Conservation (phyloP, 2,329 filamentous ascomycete species). For the Cladosporium sp. region DNA sequence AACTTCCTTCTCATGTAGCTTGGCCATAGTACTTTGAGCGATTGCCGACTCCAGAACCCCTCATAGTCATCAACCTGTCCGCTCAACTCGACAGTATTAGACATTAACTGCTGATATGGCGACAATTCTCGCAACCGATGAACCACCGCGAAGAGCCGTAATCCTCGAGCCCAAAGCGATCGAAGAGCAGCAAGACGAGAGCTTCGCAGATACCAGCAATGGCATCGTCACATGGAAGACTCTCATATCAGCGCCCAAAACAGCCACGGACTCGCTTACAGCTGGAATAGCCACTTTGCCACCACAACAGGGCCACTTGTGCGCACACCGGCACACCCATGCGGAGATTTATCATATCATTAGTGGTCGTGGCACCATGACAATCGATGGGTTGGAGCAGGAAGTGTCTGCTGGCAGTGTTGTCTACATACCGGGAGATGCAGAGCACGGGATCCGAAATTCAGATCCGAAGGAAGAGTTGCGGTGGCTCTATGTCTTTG, state of each 20-base stretch:
- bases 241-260: conserved; percentile 34
- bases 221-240: conserved; percentile 39
- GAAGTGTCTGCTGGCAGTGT: conserved; percentile 32
- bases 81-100: neutral
- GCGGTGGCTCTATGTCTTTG: conserved; percentile 3
- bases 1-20: neutral
- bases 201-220: neutral
- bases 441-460: conserved; percentile 37
- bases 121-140: neutral
- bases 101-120: neutral
- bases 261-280: conserved; percentile 34
- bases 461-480: neutral
- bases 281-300: conserved; percentile 37
- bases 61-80: neutral
- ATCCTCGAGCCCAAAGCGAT: neutral
- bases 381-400: conserved; percentile 34
- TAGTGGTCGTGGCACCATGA: conserved; percentile 34
- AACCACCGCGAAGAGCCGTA: neutral
- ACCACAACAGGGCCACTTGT: conserved; percentile 32
- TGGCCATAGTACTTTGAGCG: neutral
- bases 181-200: neutral
- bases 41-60: neutral
- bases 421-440: conserved; percentile 41
- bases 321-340: conserved; percentile 38
- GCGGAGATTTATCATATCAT: conserved; percentile 43